These are phyloP conservation scores for Warburgia ugandensis DNA, from an alignment of 164 flowering plant species.

Conservation along the genomic window DNA sequence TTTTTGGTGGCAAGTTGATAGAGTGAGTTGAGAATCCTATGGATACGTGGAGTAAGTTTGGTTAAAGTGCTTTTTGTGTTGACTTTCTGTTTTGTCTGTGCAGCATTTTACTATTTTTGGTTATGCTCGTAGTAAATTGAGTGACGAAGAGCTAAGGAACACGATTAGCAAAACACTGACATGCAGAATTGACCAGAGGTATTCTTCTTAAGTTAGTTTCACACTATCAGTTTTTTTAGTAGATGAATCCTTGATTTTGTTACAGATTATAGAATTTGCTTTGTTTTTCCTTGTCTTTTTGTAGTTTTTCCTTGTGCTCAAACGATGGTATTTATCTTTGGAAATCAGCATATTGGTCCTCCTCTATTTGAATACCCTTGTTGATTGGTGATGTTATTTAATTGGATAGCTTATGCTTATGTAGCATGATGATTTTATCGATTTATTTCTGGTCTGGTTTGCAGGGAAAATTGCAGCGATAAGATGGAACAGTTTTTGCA, in stretches of 20 bases:
- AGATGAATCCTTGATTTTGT: not conserved
- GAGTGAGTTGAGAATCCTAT: not conserved
- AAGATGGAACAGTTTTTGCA: constrained; percentile 72
- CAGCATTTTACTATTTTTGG: constrained; percentile 91
- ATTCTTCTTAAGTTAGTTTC: not conserved
- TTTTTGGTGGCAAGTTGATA: not conserved
- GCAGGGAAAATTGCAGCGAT: constrained; percentile 80
- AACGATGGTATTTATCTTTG: not conserved
- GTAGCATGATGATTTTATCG: not conserved
- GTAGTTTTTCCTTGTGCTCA: not conserved
- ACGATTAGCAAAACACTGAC: constrained; percentile 92
- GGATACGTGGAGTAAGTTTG: no score
- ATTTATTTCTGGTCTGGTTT: constrained; percentile 6
- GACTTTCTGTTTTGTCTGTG: constrained; percentile 1
- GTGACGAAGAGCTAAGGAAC: constrained; percentile 75
- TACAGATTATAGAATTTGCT: not conserved
- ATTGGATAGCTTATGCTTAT: not conserved
- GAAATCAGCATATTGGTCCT: not conserved
- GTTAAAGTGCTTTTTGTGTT: no score
- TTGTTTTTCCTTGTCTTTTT: not conserved
- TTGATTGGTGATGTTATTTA: not conserved
- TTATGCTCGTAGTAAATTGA: constrained; percentile 96
- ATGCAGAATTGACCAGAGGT: constrained; percentile 93
- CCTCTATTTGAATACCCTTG: not conserved
- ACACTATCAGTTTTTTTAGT: not conserved